These are phyloP conservation scores for Solanum chmielewskii DNA, from an alignment of 257 asterid genomes.

Conservation along the genomic window DNA sequence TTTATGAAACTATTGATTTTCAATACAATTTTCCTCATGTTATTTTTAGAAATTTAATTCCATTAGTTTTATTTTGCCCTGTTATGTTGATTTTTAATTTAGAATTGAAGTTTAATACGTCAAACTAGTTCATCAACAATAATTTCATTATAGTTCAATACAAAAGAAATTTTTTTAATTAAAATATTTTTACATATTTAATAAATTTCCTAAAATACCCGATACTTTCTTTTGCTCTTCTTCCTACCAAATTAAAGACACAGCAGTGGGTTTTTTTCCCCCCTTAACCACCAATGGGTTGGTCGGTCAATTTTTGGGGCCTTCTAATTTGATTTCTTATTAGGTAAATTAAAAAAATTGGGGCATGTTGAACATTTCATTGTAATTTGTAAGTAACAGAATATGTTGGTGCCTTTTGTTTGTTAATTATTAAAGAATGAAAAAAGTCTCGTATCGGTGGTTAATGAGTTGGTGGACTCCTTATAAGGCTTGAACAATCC, in stretches of 20 bases:
- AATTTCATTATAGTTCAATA: background rate
- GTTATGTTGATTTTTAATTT: background rate
- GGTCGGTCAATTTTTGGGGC: background rate
- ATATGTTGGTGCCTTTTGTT: background rate
- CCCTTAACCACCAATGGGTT: background rate
- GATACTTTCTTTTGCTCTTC: background rate
- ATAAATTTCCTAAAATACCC: background rate
- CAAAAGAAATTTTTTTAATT: fast-evolving
- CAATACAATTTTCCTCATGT: background rate
- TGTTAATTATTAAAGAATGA: no score
- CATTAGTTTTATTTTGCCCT: background rate
- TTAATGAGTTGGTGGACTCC: no score
- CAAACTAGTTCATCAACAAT: background rate
- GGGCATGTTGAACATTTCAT: background rate
- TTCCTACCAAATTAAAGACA: background rate
- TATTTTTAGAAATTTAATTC: background rate
- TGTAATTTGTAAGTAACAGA: background rate
- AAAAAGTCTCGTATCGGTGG: no score
- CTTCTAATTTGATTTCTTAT: background rate
- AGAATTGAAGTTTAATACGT: background rate
- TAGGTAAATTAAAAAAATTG: background rate
- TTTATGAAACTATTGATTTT: background rate
- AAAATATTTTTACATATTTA: background rate
- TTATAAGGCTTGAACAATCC: no score
- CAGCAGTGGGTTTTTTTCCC: background rate